These are phyloP conservation scores for Aspergillus sp. DNA, from an alignment of 2,329 filamentous ascomycete genomes.

Conservation along the genomic window DNA sequence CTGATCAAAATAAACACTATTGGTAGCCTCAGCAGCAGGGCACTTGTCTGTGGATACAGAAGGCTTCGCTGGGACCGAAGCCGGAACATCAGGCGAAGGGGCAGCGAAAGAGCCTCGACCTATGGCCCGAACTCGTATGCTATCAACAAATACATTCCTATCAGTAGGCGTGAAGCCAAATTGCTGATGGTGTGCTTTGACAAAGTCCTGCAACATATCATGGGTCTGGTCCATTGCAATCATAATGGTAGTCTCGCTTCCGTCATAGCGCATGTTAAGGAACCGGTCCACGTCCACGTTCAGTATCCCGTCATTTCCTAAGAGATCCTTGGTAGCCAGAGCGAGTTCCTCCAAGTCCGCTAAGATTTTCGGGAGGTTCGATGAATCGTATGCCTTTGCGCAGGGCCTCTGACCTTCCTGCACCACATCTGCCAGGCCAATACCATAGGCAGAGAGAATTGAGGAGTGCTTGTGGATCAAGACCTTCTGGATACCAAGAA, in stretches of 20 bases:
- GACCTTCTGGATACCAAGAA: constrained; percentile 78
- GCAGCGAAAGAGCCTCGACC: constrained; percentile 12
- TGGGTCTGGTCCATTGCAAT: constrained; percentile 39
- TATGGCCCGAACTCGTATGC: constrained; percentile 38
- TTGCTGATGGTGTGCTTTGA: constrained; percentile 42
- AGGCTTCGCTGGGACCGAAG: not conserved
- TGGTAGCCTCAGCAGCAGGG: not conserved
- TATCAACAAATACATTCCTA: constrained; percentile 44
- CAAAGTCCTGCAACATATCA: constrained; percentile 42
- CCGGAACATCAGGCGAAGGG: not conserved
- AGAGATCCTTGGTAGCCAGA: constrained; percentile 20
- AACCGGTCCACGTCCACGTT: constrained; percentile 25
- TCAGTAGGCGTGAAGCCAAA: constrained; percentile 41
- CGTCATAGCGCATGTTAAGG: constrained; percentile 48
- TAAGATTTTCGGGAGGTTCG: not conserved
- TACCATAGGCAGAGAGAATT: constrained; percentile 85
- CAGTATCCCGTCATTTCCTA: constrained; percentile 35
- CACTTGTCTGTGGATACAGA: no score
- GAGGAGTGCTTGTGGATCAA: constrained; percentile 85
- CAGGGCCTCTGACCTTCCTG: constrained; percentile 60
- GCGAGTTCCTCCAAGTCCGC: not conserved
- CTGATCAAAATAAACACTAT: not conserved
- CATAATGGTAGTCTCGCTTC: constrained; percentile 48
- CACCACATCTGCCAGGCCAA: constrained; percentile 86
- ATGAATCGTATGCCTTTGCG: constrained; percentile 29